These are phyloP conservation scores for Eragrostis curvula DNA, from an alignment of 176 grass and related monocot genomes.

Conservation along the genomic window DNA sequence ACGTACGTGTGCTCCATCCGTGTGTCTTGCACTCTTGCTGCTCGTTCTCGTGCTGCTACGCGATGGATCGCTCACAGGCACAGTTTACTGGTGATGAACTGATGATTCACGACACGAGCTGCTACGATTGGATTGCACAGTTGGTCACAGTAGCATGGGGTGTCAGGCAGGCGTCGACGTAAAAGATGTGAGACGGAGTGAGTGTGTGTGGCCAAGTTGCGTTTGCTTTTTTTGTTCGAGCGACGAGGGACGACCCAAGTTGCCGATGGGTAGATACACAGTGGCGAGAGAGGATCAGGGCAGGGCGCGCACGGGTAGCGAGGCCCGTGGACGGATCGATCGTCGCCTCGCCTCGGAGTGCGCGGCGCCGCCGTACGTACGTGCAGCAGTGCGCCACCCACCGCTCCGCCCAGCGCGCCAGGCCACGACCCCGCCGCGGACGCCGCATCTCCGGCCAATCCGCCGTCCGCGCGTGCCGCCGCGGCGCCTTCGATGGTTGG, in stretches of 20 bases:
- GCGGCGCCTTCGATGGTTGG: neutral
- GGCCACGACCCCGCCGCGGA: neutral
- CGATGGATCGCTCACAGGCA: too few relatives aligned
- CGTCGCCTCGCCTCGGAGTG: neutral
- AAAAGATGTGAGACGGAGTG: neutral
- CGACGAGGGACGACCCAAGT: neutral
- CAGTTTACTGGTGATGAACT: too few relatives aligned
- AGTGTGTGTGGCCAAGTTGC: neutral
- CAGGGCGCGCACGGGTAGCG: neutral
- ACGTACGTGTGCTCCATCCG: too few relatives aligned
- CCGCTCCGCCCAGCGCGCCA: neutral
- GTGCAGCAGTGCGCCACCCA: neutral
- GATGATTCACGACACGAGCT: neutral
- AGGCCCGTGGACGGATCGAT: neutral
- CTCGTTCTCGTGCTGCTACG: too few relatives aligned
- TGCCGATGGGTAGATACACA: too few relatives aligned
- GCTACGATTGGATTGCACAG: too few relatives aligned
- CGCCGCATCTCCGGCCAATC: neutral
- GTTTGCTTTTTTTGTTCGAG: neutral
- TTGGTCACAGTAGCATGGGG: neutral
- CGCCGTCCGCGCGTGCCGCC: neutral
- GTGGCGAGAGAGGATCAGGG: neutral
- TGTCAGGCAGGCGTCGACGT: neutral
- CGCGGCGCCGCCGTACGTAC: slow-evolving; percentile 12
- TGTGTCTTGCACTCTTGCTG: too few relatives aligned